These are phyloP conservation scores for Sapria himalayana DNA, from an alignment of 345 rosid genomes.

Conservation along the genomic window DNA sequence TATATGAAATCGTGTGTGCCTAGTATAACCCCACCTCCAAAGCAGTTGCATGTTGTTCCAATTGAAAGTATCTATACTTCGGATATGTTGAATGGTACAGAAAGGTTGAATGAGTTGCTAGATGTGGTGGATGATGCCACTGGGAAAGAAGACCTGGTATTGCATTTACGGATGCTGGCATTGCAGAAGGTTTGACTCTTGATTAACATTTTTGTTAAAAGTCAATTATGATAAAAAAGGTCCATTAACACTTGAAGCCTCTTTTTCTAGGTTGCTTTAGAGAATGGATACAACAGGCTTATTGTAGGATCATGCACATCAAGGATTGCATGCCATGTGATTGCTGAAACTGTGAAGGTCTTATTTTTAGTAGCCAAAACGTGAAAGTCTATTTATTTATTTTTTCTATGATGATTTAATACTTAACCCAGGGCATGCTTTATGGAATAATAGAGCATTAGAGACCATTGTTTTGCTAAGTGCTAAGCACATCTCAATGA, in stretches of 20 bases:
- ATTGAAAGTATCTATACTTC: constrained; percentile 30
- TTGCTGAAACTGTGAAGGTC: constrained; percentile 82
- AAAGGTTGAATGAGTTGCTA: constrained; percentile 27
- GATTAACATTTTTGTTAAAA: neutral
- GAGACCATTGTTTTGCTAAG: no score
- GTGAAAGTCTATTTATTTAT: neutral
- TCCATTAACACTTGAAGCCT: no score
- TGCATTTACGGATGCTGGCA: constrained; percentile 37
- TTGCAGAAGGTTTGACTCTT: constrained; percentile 48
- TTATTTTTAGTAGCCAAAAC: constrained; percentile 4
- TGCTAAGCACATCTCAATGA: no score
- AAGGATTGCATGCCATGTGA: constrained; percentile 68
- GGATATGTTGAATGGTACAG: constrained; percentile 23
- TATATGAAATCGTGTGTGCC: constrained; percentile 28
- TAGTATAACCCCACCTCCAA: constrained; percentile 34
- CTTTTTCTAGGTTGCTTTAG: constrained; percentile 38
- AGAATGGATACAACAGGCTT: constrained; percentile 56
- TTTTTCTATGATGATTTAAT: neutral
- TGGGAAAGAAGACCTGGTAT: constrained; percentile 70
- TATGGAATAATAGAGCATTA: no score
- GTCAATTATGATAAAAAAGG: neutral
- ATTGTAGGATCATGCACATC: constrained; percentile 63
- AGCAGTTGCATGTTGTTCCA: constrained; percentile 42
- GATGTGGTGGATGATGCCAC: constrained; percentile 38
- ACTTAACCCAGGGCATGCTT: no score